These are phyloP conservation scores for Chaetoceros tenuissimus DNA, from an alignment of 108 stramenopile genomes.

Conservation along the genomic window DNA sequence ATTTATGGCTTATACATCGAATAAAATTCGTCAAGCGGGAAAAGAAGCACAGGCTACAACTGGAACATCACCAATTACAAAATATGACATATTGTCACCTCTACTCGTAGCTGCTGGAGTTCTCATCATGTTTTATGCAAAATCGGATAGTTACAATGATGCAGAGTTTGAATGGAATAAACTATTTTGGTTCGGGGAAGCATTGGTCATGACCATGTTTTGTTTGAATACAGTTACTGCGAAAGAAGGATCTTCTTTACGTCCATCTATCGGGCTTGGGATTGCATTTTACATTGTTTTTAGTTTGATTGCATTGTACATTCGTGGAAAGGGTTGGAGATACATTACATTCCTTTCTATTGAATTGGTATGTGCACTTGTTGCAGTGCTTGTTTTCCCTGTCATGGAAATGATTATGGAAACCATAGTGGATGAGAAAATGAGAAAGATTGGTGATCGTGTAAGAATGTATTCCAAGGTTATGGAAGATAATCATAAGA, in stretches of 20 bases:
- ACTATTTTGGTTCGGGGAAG: constrained; percentile 66
- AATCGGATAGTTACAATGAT: background rate
- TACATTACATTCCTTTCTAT: constrained; percentile 51
- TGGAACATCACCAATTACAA: background rate
- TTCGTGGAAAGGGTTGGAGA: constrained; percentile 74
- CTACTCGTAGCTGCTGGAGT: constrained; percentile 56
- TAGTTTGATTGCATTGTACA: constrained; percentile 37
- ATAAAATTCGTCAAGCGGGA: background rate
- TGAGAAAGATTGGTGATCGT: constrained; percentile 74
- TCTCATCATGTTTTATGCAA: constrained; percentile 53
- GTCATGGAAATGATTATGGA: constrained; percentile 83
- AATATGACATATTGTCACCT: constrained; percentile 41
- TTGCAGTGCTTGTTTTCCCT: constrained; percentile 72
- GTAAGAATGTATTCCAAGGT: constrained; percentile 58
- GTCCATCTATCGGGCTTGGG: constrained; percentile 1
- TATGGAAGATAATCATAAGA: constrained; percentile 38
- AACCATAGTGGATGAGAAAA: constrained; percentile 73
- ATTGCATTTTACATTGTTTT: constrained; percentile 18
- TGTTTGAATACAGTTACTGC: constrained; percentile 47
- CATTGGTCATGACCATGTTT: constrained; percentile 69
- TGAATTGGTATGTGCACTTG: constrained; percentile 51
- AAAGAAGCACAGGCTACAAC: background rate
- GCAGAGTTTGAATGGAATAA: constrained; percentile 20
- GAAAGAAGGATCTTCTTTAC: background rate
- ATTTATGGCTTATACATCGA: background rate